Evolutionary conservation across 345 rosid species (phyloP).

Genomic region (Durio zibethinus): DNA sequence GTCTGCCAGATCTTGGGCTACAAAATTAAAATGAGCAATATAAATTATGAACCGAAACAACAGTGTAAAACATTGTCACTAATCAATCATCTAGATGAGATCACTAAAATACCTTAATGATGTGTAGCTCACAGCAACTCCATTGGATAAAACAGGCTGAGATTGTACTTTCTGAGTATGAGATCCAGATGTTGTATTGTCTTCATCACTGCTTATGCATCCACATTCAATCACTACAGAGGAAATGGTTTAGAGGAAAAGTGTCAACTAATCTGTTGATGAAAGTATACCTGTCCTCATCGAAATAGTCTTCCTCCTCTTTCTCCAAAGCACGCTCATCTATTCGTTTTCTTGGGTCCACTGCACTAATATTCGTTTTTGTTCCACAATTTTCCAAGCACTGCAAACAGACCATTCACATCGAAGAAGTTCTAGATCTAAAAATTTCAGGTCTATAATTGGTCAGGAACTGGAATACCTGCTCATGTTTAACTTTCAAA

Average conservation of each 20-base stretch:
- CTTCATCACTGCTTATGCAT: constrained; percentile 69
- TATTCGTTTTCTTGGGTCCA: constrained; percentile 59
- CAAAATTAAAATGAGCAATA: constrained; percentile 1
- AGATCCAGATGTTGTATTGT: constrained; percentile 79
- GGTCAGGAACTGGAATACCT: constrained; percentile 43
- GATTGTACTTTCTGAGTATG: constrained; percentile 45
- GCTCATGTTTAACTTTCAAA: constrained; percentile 71
- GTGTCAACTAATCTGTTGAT: neutral
- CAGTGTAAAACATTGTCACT: neutral
- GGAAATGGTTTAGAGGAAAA: neutral
- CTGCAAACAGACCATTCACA: constrained; percentile 43
- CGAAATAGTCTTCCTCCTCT: constrained; percentile 98
- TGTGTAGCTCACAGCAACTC: constrained; percentile 51
- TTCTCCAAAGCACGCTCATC: constrained; percentile 92
- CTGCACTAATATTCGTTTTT: constrained; percentile 41
- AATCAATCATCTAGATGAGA: constrained; percentile 12
- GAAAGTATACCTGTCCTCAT: constrained; percentile 68
- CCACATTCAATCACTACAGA: constrained; percentile 16
- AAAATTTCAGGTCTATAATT: neutral
- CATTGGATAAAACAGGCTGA: constrained; percentile 64
- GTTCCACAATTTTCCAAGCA: constrained; percentile 69
- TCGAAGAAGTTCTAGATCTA: constrained; percentile 6
- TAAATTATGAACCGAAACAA: neutral
- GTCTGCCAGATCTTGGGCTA: constrained; percentile 72
- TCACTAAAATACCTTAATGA: constrained; percentile 51